Conservation (phyloP, 2,329 filamentous ascomycete genomes). For the Aspergillus fumigatiaffinis region DNA sequence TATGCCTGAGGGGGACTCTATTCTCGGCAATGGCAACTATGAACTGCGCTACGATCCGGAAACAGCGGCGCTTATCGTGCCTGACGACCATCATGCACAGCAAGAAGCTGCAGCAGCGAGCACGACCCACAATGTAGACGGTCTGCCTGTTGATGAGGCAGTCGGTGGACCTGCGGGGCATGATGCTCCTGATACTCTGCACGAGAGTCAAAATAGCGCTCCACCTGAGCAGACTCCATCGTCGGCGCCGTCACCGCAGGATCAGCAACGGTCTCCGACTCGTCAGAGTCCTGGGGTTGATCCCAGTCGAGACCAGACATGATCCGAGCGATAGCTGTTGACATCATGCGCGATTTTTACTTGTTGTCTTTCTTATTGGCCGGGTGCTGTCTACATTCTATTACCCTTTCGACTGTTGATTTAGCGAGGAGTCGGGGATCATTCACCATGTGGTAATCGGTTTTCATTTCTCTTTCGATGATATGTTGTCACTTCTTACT, state of each 20-base stretch:
- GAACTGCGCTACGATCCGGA: constrained; percentile 38
- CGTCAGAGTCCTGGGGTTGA: not conserved
- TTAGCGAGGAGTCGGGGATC: constrained; percentile 13
- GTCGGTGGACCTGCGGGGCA: not conserved
- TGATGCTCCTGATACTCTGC: not conserved
- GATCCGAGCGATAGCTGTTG: not conserved
- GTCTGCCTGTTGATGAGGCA: not conserved
- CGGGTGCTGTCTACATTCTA: not conserved
- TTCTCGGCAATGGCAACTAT: constrained; percentile 22
- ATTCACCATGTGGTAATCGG: not conserved
- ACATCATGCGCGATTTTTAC: not conserved
- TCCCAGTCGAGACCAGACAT: not conserved
- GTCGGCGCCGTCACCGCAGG: not conserved
- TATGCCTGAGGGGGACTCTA: constrained; percentile 34
- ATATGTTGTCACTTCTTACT: not conserved
- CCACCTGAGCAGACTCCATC: not conserved
- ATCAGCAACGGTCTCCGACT: not conserved
- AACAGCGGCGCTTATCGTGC: constrained; percentile 33
- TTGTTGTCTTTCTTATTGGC: not conserved
- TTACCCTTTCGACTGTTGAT: constrained; percentile 1
- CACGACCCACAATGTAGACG: not conserved
- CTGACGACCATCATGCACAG: constrained; percentile 14
- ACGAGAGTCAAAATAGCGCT: not conserved
- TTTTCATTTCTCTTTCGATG: not conserved
- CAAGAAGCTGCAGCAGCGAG: not conserved